Evolutionary conservation across 306 rosid species (phyloP).

Genomic region (Cyclanthera cordifolia): DNA sequence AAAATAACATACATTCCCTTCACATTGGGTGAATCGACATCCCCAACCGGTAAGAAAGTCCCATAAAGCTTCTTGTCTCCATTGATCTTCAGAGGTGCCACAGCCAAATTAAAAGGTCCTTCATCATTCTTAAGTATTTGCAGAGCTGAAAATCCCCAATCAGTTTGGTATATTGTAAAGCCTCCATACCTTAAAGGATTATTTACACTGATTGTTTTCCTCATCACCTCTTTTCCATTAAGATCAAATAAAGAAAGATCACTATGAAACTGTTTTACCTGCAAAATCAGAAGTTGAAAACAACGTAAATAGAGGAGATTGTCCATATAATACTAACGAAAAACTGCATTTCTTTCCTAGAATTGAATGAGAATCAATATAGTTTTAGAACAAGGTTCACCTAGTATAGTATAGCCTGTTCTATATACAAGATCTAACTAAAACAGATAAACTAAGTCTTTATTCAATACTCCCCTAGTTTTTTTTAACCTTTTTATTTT

Average conservation of each 20-base stretch:
- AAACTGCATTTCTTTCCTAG: background rate
- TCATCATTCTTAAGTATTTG: slow-evolving; percentile 75
- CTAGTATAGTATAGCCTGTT: background rate
- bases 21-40: slow-evolving; percentile 51
- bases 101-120: slow-evolving; percentile 89
- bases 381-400: background rate
- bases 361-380: background rate
- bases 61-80: slow-evolving; percentile 95
- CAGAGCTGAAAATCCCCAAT: slow-evolving; percentile 81
- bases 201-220: slow-evolving; percentile 88
- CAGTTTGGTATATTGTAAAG: slow-evolving; percentile 85
- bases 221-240: slow-evolving; percentile 74
- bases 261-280: slow-evolving; percentile 82
- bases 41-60: slow-evolving; percentile 77
- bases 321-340: background rate
- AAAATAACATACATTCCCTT: slow-evolving; percentile 72
- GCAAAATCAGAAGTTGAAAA: slow-evolving; percentile 9
- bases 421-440: background rate
- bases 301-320: background rate
- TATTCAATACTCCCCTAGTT: background rate
- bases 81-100: slow-evolving; percentile 83
- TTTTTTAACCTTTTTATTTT: too few relatives aligned
- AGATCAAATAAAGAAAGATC: slow-evolving; percentile 68
- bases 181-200: slow-evolving; percentile 80
- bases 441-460: background rate